Base-by-base conservation (phyloP, 352 stramenopile species). In the Pythium grandisporangium region DNA sequence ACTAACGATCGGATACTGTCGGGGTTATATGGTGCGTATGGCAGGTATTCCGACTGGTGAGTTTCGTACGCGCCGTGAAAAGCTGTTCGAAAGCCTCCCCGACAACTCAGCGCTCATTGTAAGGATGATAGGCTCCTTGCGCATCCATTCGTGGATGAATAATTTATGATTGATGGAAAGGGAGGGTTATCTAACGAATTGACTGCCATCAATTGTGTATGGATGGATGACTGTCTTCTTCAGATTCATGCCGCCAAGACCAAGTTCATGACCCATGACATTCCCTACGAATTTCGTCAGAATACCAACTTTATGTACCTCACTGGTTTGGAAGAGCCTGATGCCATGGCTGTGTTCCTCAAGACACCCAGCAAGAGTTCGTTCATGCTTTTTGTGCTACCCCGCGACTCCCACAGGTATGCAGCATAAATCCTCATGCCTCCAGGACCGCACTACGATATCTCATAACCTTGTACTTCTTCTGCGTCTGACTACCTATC, bases 191-290 rank as follows among this genome's bases (percentile, higher is more conserved):
- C n/a, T n/a, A n/a, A n/a, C n/a, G n/a, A n/a, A n/a, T n/a, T n/a
- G n/a, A n/a, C n/a, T n/a, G n/a, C n/a, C n/a, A n/a, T n/a, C n/a
- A n/a, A n/a, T n/a, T n/a, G n/a, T n/a, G n/a, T n/a, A n/a, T n/a
- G 5, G 6, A 33, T 35, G 34, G 2, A 6, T 24, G 19, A 27
- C 6, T 41, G 29, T 25, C 27, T 16, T 7, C 6, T 29, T 1
- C 24, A 79, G 67, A 29, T 83, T 6, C 80, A 82, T 20, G 78
- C 75, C 2, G 68, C 73, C 2, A 64, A 77, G 37, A 78, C 74
- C 47, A 85, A 89, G 62, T 92, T 71, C 57, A 85, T 86, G 73
- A 84, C 78, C n/a, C 67, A 92, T 61, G 78, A 92, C 39, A 92
- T 92, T 25, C 78, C 78, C 44, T 92, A 79, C 58, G 78, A 92